Percentiles rank a stretch among this genome's conserved stretches.
Evolutionary conservation across 2,329 filamentous ascomycete genomes (phyloP).

Genomic region (Ophiostoma pallidulum): DNA sequence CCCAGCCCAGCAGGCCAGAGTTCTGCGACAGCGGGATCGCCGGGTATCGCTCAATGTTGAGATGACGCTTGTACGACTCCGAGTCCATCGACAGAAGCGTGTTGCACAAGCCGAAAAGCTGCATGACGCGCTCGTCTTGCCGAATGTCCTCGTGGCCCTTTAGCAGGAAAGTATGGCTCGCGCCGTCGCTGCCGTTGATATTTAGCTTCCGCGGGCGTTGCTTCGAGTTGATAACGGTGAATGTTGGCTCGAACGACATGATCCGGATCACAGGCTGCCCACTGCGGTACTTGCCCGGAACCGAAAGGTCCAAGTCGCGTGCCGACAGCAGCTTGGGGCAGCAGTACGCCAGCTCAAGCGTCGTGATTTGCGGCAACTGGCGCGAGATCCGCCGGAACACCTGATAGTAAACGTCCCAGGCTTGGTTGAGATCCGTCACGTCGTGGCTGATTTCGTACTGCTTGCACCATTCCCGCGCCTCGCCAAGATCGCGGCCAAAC

Average conservation of each 20-base stretch:
- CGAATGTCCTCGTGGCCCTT: conserved; percentile 99
- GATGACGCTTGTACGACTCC: conserved; percentile 92
- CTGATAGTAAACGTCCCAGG: conserved; percentile 98
- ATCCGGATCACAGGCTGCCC: conserved; percentile 72
- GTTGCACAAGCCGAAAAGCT: conserved; percentile 95
- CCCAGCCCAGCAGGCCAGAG: conserved; percentile 91
- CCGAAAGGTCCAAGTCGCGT: conserved; percentile 78
- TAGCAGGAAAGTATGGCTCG: conserved; percentile 76
- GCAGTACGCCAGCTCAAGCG: conserved; percentile 89
- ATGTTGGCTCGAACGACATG: conserved; percentile 78
- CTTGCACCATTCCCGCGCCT: conserved; percentile 92
- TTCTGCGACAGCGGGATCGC: conserved; percentile 96
- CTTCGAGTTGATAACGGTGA: conserved; percentile 92
- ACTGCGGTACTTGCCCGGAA: conserved; percentile 90
- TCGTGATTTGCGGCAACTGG: conserved; percentile 86
- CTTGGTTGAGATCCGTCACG: conserved; percentile 89
- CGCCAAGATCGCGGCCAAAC: conserved; percentile 88
- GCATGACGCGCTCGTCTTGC: conserved; percentile 98
- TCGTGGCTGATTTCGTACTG: conserved; percentile 85
- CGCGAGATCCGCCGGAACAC: conserved; percentile 93
- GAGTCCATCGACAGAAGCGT: conserved; percentile 88
- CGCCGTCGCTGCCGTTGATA: conserved; percentile 80
- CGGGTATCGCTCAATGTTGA: conserved; percentile 91
- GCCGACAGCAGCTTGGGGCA: conserved; percentile 86
- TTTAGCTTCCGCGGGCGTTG: conserved; percentile 87